These are phyloP conservation scores for Dothideomycetes sp. DNA, from an alignment of 2,329 filamentous ascomycete species.

Conservation along the genomic window DNA sequence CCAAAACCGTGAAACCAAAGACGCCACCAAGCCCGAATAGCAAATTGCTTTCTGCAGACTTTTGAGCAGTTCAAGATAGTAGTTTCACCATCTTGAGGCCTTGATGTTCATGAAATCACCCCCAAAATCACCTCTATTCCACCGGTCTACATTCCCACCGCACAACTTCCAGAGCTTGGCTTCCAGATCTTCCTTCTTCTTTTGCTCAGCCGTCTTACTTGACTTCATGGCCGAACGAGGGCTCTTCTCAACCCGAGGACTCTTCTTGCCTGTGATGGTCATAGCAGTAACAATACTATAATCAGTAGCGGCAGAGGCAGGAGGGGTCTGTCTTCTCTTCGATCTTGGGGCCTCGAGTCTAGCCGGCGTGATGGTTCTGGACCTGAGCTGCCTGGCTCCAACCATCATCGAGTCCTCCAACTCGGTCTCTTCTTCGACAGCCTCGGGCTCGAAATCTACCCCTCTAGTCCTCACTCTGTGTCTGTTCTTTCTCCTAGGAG, in stretches of 20 bases:
- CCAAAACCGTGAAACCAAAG: no score
- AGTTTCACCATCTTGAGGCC: slow-evolving; percentile 21
- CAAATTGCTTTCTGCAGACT: no score
- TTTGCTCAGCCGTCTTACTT: slow-evolving; percentile 11
- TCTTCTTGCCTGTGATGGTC: neutral
- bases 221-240: slow-evolving; percentile 10
- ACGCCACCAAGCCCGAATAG: no score
- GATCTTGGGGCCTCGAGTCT: slow-evolving; percentile 2
- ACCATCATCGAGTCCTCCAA: no score
- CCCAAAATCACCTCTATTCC: slow-evolving; percentile 25
- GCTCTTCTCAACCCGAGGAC: slow-evolving; percentile 7
- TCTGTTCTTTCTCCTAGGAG: no score
- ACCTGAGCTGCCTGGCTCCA: no score
- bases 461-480: no score
- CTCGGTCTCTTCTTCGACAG: no score
- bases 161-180: slow-evolving; percentile 21
- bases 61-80: no score
- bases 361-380: no score
- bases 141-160: slow-evolving; percentile 19
- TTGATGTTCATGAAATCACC: slow-evolving; percentile 17
- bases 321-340: slow-evolving; percentile 3
- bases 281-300: neutral
- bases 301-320: neutral
- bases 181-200: slow-evolving; percentile 12
- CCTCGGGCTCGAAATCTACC: no score